phyloP scores from a whole-genome alignment of 2,329 filamentous ascomycete species.

The Trichophyton equinum region DNA sequence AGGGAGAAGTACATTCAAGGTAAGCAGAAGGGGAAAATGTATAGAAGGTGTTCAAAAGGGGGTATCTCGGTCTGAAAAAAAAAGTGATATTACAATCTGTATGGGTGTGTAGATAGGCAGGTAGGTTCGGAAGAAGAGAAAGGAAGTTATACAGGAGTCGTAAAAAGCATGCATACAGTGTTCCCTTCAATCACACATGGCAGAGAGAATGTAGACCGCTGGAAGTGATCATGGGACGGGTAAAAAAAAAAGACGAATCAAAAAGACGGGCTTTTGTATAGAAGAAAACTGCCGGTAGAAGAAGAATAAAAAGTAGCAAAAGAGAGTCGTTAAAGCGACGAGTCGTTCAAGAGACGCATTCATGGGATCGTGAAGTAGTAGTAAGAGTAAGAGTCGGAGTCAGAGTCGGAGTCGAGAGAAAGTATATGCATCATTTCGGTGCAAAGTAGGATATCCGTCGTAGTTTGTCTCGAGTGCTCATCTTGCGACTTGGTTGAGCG shows the following conservation, averaged over 20 bases:
- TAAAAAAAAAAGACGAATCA: not conserved
- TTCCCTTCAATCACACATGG: not conserved
- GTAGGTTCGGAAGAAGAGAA: not conserved
- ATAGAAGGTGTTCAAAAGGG: not conserved
- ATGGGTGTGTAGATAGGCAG: not conserved
- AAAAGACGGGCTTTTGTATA: not conserved
- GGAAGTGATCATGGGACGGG: not conserved
- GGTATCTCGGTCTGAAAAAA: constrained; percentile 4
- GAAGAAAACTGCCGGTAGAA: not conserved
- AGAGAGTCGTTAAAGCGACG: constrained; percentile 1
- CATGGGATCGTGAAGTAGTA: not conserved
- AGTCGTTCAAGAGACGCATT: not conserved
- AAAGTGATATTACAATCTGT: not conserved
- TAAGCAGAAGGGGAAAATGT: not conserved
- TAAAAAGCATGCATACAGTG: not conserved
- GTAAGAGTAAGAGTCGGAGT: not conserved
- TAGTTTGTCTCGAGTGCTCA: not conserved
- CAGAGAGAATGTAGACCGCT: not conserved
- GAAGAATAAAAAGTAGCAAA: not conserved
- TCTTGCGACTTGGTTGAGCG: not conserved
- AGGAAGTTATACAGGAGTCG: not conserved
- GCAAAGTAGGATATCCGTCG: not conserved
- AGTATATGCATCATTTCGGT: not conserved
- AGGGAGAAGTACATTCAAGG: not conserved
- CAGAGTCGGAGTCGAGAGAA: not conserved